A percentile compares a stretch with the other conserved stretches of the same genome.
These are phyloP conservation scores for Capsella bursapastoris DNA, from an alignment of 345 rosid genomes.

Conservation along the genomic window DNA sequence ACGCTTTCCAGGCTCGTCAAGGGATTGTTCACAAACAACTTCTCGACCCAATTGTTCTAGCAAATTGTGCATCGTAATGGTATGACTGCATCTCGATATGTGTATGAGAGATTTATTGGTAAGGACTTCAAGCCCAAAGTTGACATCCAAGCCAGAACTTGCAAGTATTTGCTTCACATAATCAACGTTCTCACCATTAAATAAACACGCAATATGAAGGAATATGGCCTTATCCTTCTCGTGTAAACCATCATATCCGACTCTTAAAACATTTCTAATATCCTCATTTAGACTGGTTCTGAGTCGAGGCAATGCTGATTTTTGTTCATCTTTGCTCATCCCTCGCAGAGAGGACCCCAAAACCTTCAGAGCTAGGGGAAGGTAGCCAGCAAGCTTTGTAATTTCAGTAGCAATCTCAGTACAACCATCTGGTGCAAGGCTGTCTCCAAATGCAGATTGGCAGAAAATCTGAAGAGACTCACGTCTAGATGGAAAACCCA, in stretches of 20 bases:
- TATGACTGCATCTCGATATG: not conserved
- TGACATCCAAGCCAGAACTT: conserved; percentile 9
- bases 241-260: conserved; percentile 44
- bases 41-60: conserved; percentile 44
- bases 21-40: conserved; percentile 28
- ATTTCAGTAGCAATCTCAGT: conserved; percentile 19
- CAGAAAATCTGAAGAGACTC: conserved; percentile 39
- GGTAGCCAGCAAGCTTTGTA: conserved; percentile 35
- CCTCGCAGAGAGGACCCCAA: conserved; percentile 39
- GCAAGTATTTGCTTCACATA: conserved; percentile 22
- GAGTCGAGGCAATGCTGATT: conserved; percentile 29
- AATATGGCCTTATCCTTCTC: conserved; percentile 39
- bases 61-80: conserved; percentile 41
- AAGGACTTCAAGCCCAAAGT: conserved; percentile 30
- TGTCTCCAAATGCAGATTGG: conserved; percentile 24
- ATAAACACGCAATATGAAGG: conserved; percentile 49
- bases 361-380: conserved; percentile 51
- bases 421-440: conserved; percentile 18
- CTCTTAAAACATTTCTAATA: conserved; percentile 26
- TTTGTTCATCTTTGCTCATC: conserved; percentile 27
- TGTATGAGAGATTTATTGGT: conserved; percentile 37
- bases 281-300: conserved; percentile 28
- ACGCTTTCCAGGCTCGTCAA: conserved; percentile 31
- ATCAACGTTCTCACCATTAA: conserved; percentile 23
- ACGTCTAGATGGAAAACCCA: conserved; percentile 16